Base-by-base conservation (phyloP, 2,329 filamentous ascomycete species). In the Pyrenophora teres region DNA sequence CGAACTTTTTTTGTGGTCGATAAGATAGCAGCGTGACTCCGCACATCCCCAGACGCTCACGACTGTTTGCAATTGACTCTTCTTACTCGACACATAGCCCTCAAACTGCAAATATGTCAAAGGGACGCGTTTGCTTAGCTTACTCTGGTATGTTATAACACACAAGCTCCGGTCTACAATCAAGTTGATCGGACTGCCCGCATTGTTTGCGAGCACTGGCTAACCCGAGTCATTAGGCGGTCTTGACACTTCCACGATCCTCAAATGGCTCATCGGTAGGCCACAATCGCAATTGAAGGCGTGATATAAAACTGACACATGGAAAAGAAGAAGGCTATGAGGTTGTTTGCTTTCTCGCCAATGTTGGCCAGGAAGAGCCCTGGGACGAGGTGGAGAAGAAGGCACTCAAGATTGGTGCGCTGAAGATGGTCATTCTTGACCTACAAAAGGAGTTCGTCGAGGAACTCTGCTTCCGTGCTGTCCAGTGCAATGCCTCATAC, bases 361-460 rank as follows among this genome's bases (percentile, higher is more conserved):
- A 76, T 54, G 73, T 76, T 38, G 88, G 88, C 52, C 87, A 90
- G 77, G 84, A 87, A 67, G 78, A 78, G 76, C 62, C 60, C 3
- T 71, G 66, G 69, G 70, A 73, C 31, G 69, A 72, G 64, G 89
- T 88, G 52, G 83, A 88, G 76, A 81, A 83, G 70, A 92, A 92
- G 82, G 88, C 87, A 47, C 69, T 84, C 57, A 82, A 83, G 74
- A 83, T 90, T 58, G 87, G 87, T 66, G 87, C 87, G 18, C 78
- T 83, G 76, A 83, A 84, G 77, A 83, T 87, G 73, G 74, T 81
- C 70, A 77, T 83, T 52, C 76, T 79, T 58, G 83, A 94, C 72
- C 81, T 93, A 47, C 84, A 85, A 66, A 80, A 81, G 63, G 87
- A 90, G 75, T 92, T 94, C 68, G 84, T 94, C 62, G 87, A 92